Evolutionary conservation across 129 eudicot genomes (phyloP), one percentile per base, ranked within the genome.

Genomic region (Pulicaria dysenterica): DNA sequence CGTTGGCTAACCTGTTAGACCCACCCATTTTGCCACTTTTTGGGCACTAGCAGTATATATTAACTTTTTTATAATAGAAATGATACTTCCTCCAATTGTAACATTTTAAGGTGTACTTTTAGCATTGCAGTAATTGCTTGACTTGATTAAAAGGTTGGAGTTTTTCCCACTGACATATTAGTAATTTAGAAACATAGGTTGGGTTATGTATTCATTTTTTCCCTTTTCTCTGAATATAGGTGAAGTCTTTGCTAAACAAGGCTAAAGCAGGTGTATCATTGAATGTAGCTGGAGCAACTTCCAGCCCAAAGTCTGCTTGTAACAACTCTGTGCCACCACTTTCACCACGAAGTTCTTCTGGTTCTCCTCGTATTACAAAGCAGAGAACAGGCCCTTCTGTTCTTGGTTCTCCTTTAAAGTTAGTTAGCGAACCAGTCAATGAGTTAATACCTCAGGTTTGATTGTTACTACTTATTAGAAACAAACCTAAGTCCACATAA

Each of bases 381-480:
- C 89, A 72, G 13, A 78, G 84, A 54, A 63, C 73, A 41, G 83
- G 81, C 81, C 88, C 86, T 42, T 84, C 92, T 65, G 84, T 82
- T 64, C 43, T 87, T 45, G 85, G 92, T 10, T 84, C 89, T 68
- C 85, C 92, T 24, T 69, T 87, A 57, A 87, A 81, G 76, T 43
- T 84, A 44, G 67, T 81, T 49, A 48, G 73, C 8, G 89, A 84
- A 77, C 92, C 89, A 1, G 78, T 69, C 37, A 81, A 73, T 63
- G 92, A 87, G 77, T 69, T 81, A 56, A 84, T 87, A 75, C 92
- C 92, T 62, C 89, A 87, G 89, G 88, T 87, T 36, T 8, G 64
- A 57, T 59, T 24, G 31, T 24, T 24, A 36, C 38, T 34, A n/a
- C n/a, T n/a, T n/a, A n/a, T n/a, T n/a, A 14, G 47, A 46, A 14